Conservation (phyloP, 768 basidiomycete genomes). For the Sporobolomyces phaffii region DNA sequence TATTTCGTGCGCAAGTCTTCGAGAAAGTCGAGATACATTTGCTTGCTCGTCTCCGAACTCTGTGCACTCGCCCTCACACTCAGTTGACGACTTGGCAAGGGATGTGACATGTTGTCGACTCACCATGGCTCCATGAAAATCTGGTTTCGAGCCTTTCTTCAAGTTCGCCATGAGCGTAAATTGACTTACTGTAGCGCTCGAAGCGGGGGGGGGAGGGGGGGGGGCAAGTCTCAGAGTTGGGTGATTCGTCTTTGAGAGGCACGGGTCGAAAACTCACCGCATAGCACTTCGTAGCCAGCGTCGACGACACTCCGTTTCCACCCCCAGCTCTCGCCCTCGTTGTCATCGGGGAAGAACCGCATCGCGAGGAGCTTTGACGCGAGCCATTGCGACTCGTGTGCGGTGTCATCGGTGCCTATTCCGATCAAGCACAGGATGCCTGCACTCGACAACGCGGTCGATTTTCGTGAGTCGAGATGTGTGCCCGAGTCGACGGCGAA, state of each 20-base stretch:
- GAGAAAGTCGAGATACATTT: constrained; percentile 33
- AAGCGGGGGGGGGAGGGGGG: no score
- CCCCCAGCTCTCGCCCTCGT: constrained; percentile 52
- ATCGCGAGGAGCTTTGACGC: constrained; percentile 69
- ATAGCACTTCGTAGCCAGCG: constrained; percentile 80
- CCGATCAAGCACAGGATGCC: constrained; percentile 28
- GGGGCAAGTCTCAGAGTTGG: no score
- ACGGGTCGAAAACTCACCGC: constrained; percentile 52
- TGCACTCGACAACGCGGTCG: neutral
- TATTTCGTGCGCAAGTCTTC: constrained; percentile 26
- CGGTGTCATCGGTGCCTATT: constrained; percentile 63
- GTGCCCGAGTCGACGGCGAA: neutral
- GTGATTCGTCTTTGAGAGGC: no score
- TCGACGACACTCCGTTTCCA: constrained; percentile 88
- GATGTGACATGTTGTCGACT: no score
- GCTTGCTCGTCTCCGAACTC: constrained; percentile 23
- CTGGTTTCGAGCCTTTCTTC: constrained; percentile 75
- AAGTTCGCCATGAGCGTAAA: constrained; percentile 89
- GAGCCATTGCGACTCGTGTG: constrained; percentile 63
- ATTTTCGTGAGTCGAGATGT: no score
- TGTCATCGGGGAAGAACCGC: constrained; percentile 46
- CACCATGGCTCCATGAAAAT: constrained; percentile 87
- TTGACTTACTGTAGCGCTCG: constrained; percentile 61
- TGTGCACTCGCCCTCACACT: neutral
- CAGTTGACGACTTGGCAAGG: no score